Percentiles rank a stretch among this genome's conserved stretches.
phyloP scores from a whole-genome alignment of 495 filamentous ascomycete genomes.

The Cercophora sp. region DNA sequence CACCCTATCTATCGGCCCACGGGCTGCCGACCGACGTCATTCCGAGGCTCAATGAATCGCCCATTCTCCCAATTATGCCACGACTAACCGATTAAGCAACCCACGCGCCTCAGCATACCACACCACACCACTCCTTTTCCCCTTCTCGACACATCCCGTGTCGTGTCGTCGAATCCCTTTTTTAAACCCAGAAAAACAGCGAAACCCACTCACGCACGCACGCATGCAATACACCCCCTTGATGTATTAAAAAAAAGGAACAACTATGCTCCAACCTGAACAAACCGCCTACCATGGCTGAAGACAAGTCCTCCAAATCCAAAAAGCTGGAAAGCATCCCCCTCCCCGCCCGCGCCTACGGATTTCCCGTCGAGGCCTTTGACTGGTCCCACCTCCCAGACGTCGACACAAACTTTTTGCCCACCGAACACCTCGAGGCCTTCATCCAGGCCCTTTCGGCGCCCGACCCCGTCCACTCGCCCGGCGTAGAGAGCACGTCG shows the following conservation, averaged over 20 bases:
- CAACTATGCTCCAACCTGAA: no score
- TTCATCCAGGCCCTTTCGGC: conserved; percentile 55
- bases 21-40: conserved; percentile 22
- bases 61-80: no score
- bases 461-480: conserved; percentile 42
- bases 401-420: conserved; percentile 62
- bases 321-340: conserved; percentile 11
- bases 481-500: conserved; percentile 32
- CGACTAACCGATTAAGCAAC: no score
- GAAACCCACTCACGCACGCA: background rate
- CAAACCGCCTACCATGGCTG: conserved; percentile 30
- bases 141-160: no score
- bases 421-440: conserved; percentile 50
- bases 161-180: no score
- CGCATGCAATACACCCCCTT: background rate
- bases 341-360: conserved; percentile 33
- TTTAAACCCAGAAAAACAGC: background rate
- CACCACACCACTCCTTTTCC: no score
- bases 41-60: conserved; percentile 13
- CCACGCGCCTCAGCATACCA: no score
- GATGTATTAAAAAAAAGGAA: background rate
- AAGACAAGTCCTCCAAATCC: background rate
- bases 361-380: conserved; percentile 46
- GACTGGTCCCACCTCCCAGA: conserved; percentile 55
- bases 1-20: no score